phyloP scores from a whole-genome alignment of 805 yeast genomes.

The Candida schatavii region DNA sequence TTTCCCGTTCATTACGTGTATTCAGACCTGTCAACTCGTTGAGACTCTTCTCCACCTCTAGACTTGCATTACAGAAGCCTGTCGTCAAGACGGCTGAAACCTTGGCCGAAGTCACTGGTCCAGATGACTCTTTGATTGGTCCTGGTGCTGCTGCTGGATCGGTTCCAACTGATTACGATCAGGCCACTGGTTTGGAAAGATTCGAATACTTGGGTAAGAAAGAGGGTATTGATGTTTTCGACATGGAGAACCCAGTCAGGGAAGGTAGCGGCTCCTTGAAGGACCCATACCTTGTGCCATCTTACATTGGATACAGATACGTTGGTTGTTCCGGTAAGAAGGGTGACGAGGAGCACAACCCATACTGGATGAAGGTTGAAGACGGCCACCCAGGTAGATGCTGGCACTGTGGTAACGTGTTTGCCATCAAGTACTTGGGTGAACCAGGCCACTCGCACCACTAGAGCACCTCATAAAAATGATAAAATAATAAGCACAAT shows the following conservation, averaged over 20 bases:
- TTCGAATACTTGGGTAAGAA: slow-evolving; percentile 88
- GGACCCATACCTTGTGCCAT: slow-evolving; percentile 86
- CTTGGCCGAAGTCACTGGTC: slow-evolving; percentile 77
- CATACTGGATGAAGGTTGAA: slow-evolving; percentile 90
- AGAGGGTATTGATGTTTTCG: slow-evolving; percentile 94
- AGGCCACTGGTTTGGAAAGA: slow-evolving; percentile 98
- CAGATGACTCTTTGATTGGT: slow-evolving; percentile 73
- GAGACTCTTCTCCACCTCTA: slow-evolving; percentile 37
- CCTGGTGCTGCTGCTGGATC: slow-evolving; percentile 84
- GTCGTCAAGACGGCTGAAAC: slow-evolving; percentile 59
- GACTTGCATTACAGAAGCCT: slow-evolving; percentile 30
- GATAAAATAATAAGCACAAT: too few relatives aligned
- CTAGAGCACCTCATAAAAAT: slow-evolving; percentile 12
- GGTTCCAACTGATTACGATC: slow-evolving; percentile 91
- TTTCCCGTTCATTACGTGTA: slow-evolving; percentile 39
- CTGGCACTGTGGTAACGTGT: slow-evolving; percentile 98
- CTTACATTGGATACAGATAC: slow-evolving; percentile 89
- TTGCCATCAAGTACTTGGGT: slow-evolving; percentile 85
- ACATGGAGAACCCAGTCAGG: slow-evolving; percentile 80
- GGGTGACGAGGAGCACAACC: slow-evolving; percentile 88
- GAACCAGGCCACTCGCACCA: slow-evolving; percentile 65
- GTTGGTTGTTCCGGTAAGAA: slow-evolving; percentile 93
- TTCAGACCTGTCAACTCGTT: slow-evolving; percentile 22
- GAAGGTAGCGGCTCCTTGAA: slow-evolving; percentile 88
- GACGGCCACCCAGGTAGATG: slow-evolving; percentile 85